These are phyloP conservation scores for Pythium phragmitis DNA, from an alignment of 352 stramenopile species.

Conservation along the genomic window DNA sequence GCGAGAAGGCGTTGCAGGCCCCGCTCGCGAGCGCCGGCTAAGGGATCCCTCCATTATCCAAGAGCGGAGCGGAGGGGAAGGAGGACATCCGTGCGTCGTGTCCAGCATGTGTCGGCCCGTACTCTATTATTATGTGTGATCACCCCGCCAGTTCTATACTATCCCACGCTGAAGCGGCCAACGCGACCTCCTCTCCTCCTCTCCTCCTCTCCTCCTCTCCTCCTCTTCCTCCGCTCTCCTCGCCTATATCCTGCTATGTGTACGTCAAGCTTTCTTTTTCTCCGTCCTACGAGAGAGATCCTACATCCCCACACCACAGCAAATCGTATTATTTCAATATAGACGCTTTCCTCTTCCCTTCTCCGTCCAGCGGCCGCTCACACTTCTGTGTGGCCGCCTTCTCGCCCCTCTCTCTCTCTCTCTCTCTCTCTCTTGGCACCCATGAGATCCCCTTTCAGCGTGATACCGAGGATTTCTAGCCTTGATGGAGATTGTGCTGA, in stretches of 20 bases:
- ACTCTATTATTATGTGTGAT: background rate
- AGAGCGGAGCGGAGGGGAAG: background rate
- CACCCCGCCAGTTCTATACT: background rate
- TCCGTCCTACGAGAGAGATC: background rate
- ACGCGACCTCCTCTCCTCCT: background rate
- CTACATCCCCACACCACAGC: background rate
- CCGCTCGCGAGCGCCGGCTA: constrained; percentile 1
- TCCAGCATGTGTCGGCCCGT: background rate
- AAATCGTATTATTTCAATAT: background rate
- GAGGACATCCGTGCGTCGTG: background rate
- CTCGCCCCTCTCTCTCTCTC: background rate
- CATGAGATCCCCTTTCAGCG: no score
- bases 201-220: background rate
- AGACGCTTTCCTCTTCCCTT: background rate
- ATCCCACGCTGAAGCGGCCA: background rate
- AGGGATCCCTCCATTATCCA: background rate
- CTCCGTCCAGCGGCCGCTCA: background rate
- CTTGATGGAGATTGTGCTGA: no score
- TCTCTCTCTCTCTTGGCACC: background rate
- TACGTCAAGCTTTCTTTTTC: background rate
- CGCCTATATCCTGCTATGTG: background rate
- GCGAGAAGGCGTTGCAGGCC: constrained; percentile 35
- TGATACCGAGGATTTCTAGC: no score
- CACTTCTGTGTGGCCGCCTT: background rate
- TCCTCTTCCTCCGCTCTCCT: background rate